A percentile compares a stretch with the other conserved stretches of the same genome.
These are phyloP conservation scores for Pythium diclinum DNA, from an alignment of 352 stramenopile genomes.

Conservation along the genomic window DNA sequence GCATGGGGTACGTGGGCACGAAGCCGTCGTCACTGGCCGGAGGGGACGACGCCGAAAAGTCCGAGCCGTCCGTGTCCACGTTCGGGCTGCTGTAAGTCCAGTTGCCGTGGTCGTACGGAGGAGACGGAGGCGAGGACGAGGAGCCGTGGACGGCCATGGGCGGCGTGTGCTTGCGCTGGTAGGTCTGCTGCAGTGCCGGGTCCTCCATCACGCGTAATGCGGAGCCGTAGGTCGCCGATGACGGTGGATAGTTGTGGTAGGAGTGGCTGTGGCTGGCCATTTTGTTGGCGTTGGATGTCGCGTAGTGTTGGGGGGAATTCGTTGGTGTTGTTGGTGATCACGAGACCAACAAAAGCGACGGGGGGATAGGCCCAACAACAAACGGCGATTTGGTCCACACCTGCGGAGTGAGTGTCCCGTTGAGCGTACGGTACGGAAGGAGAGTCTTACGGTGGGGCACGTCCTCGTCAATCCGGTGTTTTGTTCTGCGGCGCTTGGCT, in stretches of 20 bases:
- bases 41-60: constrained; percentile 27
- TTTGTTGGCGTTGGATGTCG: not conserved
- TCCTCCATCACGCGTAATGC: not conserved
- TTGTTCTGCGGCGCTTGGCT: not conserved
- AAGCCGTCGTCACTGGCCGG: constrained; percentile 30
- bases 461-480: not conserved
- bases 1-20: constrained; percentile 10
- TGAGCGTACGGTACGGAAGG: too few species aligned
- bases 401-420: not conserved
- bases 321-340: constrained; percentile 1
- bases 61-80: constrained; percentile 33
- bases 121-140: constrained; percentile 1
- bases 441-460: not conserved
- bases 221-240: not conserved
- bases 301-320: not conserved
- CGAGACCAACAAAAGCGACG: not conserved
- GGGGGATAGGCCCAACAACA: not conserved
- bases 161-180: constrained; percentile 7
- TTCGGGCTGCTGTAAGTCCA: constrained; percentile 8
- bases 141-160: not conserved
- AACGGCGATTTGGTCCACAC: not conserved
- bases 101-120: not conserved
- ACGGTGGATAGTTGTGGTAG: not conserved
- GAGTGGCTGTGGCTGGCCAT: not conserved
- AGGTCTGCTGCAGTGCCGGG: not conserved